A percentile compares a stretch with the other conserved stretches of the same genome.
phyloP scores from a whole-genome alignment of 768 basidiomycete species.

The Kwoniella botswanensis region DNA sequence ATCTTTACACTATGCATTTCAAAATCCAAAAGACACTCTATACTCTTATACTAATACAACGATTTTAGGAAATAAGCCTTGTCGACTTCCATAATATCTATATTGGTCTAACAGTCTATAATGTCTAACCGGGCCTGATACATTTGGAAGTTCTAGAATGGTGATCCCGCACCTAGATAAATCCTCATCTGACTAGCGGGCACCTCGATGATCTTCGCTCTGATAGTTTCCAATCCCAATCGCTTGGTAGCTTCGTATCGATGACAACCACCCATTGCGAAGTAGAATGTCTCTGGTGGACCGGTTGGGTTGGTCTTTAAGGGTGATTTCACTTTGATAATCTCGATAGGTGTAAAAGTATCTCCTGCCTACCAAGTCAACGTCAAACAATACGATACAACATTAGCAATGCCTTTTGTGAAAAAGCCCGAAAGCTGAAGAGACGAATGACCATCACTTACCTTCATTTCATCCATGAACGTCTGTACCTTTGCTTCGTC shows the following conservation, averaged over 20 bases:
- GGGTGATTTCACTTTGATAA: slow-evolving; percentile 47
- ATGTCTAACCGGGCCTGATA: no score
- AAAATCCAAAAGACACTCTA: no score
- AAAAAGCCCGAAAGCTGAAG: not conserved
- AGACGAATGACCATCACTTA: slow-evolving; percentile 20
- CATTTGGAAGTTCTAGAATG: slow-evolving; percentile 39
- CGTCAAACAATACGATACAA: not conserved
- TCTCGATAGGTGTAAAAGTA: slow-evolving; percentile 58
- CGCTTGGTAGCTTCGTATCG: slow-evolving; percentile 59
- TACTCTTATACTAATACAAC: no score
- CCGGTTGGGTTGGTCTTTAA: slow-evolving; percentile 41
- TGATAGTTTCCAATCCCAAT: slow-evolving; percentile 51
- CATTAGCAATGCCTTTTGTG: not conserved
- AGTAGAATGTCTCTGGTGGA: slow-evolving; percentile 50
- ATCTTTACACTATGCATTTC: no score
- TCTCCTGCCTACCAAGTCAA: slow-evolving; percentile 50
- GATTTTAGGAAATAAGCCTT: no score
- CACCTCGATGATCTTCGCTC: slow-evolving; percentile 56
- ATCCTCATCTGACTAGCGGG: slow-evolving; percentile 54
- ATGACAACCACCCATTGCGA: slow-evolving; percentile 59
- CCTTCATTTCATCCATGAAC: slow-evolving; percentile 59
- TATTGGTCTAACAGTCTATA: no score
- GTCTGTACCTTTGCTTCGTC: slow-evolving; percentile 55
- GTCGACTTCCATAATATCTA: no score
- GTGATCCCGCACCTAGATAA: slow-evolving; percentile 56